Conservation (phyloP, 805 yeast species). For the Zygotorulaspora danielsina region DNA sequence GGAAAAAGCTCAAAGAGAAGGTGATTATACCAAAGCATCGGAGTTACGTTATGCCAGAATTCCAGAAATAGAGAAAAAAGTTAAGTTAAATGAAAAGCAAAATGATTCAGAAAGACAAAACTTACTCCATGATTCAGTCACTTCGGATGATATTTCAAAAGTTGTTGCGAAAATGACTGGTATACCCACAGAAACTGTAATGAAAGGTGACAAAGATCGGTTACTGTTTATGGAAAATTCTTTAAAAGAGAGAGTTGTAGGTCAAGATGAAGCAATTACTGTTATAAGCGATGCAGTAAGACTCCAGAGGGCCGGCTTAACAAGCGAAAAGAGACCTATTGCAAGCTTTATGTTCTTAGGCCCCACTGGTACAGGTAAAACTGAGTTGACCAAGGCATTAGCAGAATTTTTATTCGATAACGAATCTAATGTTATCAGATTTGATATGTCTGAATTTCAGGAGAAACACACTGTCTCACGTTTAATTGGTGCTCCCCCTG, state of each 20-base stretch:
- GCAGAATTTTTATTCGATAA: slow-evolving; percentile 92
- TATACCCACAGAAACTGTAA: slow-evolving; percentile 82
- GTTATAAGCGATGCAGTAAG: slow-evolving; percentile 93
- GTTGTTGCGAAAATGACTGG: slow-evolving; percentile 95
- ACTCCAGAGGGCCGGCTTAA: slow-evolving; percentile 92
- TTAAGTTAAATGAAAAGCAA: slow-evolving; percentile 44
- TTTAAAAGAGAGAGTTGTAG: slow-evolving; percentile 74
- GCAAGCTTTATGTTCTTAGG: slow-evolving; percentile 96
- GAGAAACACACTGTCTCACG: slow-evolving; percentile 89
- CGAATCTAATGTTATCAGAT: slow-evolving; percentile 78
- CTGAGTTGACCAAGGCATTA: slow-evolving; percentile 87
- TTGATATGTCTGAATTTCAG: slow-evolving; percentile 98
- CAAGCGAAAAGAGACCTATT: slow-evolving; percentile 90
- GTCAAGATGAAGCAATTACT: slow-evolving; percentile 91
- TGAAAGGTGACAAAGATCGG: slow-evolving; percentile 94
- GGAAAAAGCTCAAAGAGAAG: slow-evolving; percentile 76
- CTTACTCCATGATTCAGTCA: slow-evolving; percentile 75
- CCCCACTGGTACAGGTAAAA: slow-evolving; percentile 98
- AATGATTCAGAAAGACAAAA: slow-evolving; percentile 32
- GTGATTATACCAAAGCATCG: slow-evolving; percentile 84
- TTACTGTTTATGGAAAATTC: slow-evolving; percentile 81
- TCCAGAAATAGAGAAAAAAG: slow-evolving; percentile 67
- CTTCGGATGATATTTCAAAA: slow-evolving; percentile 88
- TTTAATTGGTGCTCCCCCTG: slow-evolving; percentile 96
- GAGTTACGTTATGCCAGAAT: slow-evolving; percentile 82